Evolutionary conservation across 1,139 yeast genomes (phyloP), one percentile per base, ranked within the genome.

Genomic region (Magnusiomyces tetraspermus): DNA sequence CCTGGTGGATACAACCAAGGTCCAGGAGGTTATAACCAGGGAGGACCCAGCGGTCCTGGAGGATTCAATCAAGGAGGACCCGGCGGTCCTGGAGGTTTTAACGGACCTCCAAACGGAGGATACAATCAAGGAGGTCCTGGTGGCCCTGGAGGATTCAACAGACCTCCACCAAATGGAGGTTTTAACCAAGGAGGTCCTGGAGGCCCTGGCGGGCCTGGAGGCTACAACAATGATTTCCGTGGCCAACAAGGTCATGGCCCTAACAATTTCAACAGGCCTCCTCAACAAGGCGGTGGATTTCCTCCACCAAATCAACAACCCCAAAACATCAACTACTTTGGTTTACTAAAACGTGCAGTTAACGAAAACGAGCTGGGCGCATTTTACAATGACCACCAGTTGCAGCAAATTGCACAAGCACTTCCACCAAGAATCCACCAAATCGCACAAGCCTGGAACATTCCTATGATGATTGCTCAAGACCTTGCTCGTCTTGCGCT

Each of bases 381-480:
- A 8, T 44, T 44, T 30, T 44, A 44, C n/a, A 30, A 30, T 10
- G 36, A 28, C 23, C 47, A 44, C 5, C 47, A 28, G 22, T 15
- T 26, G 13, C 17, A 24, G 10, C 21, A 42, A 24, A 42, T 26
- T n/a, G 33, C 40, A 23, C 3, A 6, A 10, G 24, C 19, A 42
- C 33, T 24, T 23, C 19, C 46, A 24, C 19, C 10, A 15, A 26
- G 15, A 15, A 56, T 63, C 17, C 55, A 56, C 31, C 58, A 56
- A 31, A 55, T 65, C 23, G 56, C 62, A n/a, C 60, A 58, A 43
- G 51, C 52, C 30, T 65, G 68, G 68, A 51, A 58, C 10, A 58
- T 65, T 41, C 67, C 68, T n/a, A 54, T 56, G 53, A 67, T 63
- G 56, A 53, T 65, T 46, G 68, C 68, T 21, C 57, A 57, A 24